These are phyloP conservation scores for Pyracantha coccinea DNA, from an alignment of 331 rosid genomes.

Conservation along the genomic window DNA sequence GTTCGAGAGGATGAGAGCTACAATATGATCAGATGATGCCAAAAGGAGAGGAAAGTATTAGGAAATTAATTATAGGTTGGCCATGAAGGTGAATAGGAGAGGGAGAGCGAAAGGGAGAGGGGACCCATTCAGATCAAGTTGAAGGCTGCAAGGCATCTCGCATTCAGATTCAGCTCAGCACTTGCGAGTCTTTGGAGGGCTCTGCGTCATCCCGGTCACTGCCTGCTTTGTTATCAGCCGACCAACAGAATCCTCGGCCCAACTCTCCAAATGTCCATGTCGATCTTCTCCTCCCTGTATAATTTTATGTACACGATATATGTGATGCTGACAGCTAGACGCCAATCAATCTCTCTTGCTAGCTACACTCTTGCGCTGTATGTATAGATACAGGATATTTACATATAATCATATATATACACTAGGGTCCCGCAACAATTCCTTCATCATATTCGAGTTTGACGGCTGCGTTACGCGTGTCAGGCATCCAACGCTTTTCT, in stretches of 20 bases:
- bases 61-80: background rate
- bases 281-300: background rate
- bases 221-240: constrained; percentile 5
- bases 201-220: background rate
- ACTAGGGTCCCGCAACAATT: no score
- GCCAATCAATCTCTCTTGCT: background rate
- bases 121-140: background rate
- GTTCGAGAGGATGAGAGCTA: background rate
- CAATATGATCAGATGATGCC: background rate
- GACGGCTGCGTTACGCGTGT: constrained; percentile 26
- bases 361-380: background rate
- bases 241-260: constrained; percentile 14
- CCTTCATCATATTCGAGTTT: background rate
- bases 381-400: background rate
- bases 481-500: constrained; percentile 20
- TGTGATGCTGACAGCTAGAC: constrained; percentile 10
- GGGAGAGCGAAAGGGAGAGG: background rate
- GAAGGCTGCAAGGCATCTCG: no score
- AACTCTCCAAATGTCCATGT: background rate
- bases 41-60: background rate
- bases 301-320: background rate
- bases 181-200: background rate
- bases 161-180: background rate
- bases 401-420: background rate
- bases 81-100: background rate